These are phyloP conservation scores for Galerina marginata DNA, from an alignment of 768 basidiomycete species.

Conservation along the genomic window DNA sequence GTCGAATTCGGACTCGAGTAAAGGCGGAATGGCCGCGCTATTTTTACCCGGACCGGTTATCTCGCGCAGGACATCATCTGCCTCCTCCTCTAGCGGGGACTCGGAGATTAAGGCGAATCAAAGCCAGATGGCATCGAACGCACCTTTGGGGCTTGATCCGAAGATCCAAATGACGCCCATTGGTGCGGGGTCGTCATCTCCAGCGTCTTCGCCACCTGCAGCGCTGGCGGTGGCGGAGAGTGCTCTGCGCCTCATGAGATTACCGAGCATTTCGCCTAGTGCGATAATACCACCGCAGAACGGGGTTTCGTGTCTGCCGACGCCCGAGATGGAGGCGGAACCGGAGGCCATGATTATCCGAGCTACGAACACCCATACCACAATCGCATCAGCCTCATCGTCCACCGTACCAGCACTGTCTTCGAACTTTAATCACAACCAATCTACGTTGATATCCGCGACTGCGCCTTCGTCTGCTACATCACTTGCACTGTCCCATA, in stretches of 20 bases:
- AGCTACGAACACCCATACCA: background rate
- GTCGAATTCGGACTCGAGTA: conserved; percentile 2
- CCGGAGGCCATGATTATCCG: background rate
- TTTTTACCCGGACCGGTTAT: conserved; percentile 9
- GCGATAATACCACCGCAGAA: background rate
- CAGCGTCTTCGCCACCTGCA: conserved; percentile 3
- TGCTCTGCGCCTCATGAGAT: background rate
- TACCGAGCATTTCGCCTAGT: background rate
- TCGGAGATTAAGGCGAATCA: background rate
- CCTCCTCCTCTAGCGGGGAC: background rate
- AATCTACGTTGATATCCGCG: background rate
- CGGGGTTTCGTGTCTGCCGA: conserved; percentile 29
- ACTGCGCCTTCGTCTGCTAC: background rate
- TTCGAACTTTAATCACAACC: background rate
- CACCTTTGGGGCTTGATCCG: conserved; percentile 7
- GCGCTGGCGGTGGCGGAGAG: background rate
- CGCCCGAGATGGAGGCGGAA: conserved; percentile 28
- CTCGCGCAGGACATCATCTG: conserved; percentile 1
- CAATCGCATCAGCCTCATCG: conserved; percentile 3
- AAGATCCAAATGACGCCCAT: conserved; percentile 9
- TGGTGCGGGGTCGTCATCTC: background rate
- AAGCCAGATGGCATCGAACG: background rate
- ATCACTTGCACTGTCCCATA: background rate
- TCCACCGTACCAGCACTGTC: background rate
- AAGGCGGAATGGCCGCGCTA: background rate